Evolutionary conservation across 2,329 filamentous ascomycete genomes (phyloP).

Genomic region (Epicoccum sorghinum): DNA sequence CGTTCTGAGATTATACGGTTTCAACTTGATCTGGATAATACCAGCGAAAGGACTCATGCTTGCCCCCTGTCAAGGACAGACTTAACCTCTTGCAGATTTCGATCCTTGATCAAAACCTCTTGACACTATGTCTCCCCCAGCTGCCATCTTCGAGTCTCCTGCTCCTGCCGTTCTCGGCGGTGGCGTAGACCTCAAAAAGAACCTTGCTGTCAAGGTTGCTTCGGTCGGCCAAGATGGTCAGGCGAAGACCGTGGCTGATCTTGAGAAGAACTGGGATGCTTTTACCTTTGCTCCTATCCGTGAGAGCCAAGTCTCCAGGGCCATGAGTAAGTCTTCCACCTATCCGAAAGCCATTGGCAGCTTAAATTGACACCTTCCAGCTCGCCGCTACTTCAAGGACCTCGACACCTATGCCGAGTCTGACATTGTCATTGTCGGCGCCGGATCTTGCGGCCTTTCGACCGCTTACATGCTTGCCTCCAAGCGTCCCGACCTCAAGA

Average conservation of each 20-base stretch:
- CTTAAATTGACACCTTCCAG: constrained; percentile 11
- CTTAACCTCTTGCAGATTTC: constrained; percentile 44
- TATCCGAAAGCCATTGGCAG: background rate
- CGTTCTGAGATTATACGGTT: constrained; percentile 89
- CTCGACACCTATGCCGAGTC: constrained; percentile 88
- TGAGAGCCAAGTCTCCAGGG: constrained; percentile 88
- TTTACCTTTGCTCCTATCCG: constrained; percentile 88
- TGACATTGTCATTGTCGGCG: constrained; percentile 91
- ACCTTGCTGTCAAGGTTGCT: constrained; percentile 56
- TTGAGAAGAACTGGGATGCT: constrained; percentile 77
- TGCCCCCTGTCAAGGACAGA: constrained; percentile 48
- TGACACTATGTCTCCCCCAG: constrained; percentile 74
- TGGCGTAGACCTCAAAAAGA: constrained; percentile 42
- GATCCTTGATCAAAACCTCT: constrained; percentile 36
- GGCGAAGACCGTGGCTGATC: constrained; percentile 65
- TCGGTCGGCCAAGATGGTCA: constrained; percentile 52
- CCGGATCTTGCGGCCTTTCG: constrained; percentile 85
- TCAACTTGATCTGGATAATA: constrained; percentile 99
- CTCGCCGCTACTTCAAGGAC: constrained; percentile 88
- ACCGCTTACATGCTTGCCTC: constrained; percentile 84
- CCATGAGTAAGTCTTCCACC: constrained; percentile 66
- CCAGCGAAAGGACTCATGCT: constrained; percentile 99
- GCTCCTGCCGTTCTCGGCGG: constrained; percentile 55
- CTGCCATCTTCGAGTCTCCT: constrained; percentile 66
- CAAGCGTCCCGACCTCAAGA: constrained; percentile 85